Evolutionary conservation across 495 filamentous ascomycete species (phyloP), one percentile per base, ranked within the genome.

Genomic region (Friedmanniomyces simplex): DNA sequence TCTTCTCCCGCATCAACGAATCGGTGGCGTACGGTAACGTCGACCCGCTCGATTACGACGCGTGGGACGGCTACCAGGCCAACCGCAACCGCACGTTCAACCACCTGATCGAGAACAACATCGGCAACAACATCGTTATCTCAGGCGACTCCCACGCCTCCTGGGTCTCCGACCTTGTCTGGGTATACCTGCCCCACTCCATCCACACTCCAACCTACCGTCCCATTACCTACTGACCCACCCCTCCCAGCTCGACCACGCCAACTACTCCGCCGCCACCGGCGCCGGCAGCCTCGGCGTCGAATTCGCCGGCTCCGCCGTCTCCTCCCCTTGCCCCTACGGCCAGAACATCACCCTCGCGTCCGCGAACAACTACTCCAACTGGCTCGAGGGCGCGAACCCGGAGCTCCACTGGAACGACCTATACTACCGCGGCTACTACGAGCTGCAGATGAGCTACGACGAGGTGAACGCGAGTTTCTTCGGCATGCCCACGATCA

Each of bases 111-210:
- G 73, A 81, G 22, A 76, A 83, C 66, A 73, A 79, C 14, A 85
- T 86, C 63, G 70, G 66, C 18, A 86, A 87, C 71, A 85, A 79
- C 55, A 76, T 87, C 58, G 79, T 86, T 62, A 73, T 87, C 32
- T 74, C 82, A 0, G 83, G 83, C 20, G 83, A 86, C 61, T 74
- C 71, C 46, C 84, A 87, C 63, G 77, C 78, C 14, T 74, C 77
- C 25, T 85, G 81, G 82, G 83, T 82, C 36, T 78, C 76, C 32
- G 82, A 86, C 57, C 72, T 86, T n/a, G 79, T 77, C 58, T 85
- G 81, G 49, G 46, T 49, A 49, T 25, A 18, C 24, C 16, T 4
- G 10, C 4, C 14, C 39, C 18, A n/a, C n/a, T n/a, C n/a, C n/a
- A n/a, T 43, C 5, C 18, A 43, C 18, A n/a, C n/a, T n/a, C n/a